Conservation (phyloP, 2,329 filamentous ascomycete genomes). For the Cordyceps cateniannulata region DNA sequence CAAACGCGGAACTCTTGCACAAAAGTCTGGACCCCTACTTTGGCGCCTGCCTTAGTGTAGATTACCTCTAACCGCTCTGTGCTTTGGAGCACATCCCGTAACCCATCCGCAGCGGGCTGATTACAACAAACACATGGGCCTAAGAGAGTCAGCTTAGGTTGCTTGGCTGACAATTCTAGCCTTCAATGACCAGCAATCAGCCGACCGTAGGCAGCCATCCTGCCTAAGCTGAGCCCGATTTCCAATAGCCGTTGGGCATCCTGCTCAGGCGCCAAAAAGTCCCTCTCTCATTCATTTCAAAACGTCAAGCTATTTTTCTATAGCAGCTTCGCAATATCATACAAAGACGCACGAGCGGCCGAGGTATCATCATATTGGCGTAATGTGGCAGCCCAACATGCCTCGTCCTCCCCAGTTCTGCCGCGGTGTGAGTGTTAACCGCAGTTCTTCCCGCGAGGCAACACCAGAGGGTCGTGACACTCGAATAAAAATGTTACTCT, state of each 20-base stretch:
- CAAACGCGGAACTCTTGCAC: neutral
- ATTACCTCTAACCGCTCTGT: neutral
- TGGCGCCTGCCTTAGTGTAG: neutral
- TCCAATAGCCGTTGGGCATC: neutral
- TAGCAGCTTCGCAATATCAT: neutral
- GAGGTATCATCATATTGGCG: conserved; percentile 57
- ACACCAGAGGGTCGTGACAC: conserved; percentile 44
- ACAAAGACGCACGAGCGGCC: neutral
- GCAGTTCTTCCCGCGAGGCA: conserved; percentile 48
- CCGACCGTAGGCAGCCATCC: neutral
- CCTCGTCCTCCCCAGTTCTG: conserved; percentile 87
- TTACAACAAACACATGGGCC: neutral
- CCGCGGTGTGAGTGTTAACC: conserved; percentile 67
- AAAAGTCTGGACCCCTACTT: neutral
- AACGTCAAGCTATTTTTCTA: neutral
- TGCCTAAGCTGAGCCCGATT: conserved; percentile 2
- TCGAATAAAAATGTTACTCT: conserved; percentile 68
- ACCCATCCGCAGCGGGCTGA: neutral
- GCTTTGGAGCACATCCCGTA: neutral
- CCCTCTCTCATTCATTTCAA: neutral
- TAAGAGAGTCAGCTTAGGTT: neutral
- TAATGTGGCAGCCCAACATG: conserved; percentile 81
- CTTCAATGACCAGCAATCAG: neutral
- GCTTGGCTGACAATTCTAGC: neutral
- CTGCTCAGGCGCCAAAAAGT: neutral